Evolutionary conservation across 2,329 filamentous ascomycete genomes (phyloP).

Genomic region (Aspergillus aculeatinus): DNA sequence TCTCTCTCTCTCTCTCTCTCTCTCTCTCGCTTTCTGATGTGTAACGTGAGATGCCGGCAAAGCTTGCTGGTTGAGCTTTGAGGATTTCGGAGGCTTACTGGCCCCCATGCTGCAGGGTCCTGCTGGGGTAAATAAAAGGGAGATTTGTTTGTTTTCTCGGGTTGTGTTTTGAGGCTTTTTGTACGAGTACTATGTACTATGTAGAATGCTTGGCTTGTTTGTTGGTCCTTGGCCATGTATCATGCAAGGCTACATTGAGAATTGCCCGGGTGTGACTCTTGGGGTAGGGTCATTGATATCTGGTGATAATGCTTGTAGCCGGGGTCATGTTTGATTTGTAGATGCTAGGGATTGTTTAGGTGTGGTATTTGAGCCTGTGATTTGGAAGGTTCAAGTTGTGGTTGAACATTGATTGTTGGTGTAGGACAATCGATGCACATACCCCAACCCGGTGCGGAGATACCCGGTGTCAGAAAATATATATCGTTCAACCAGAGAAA

Average conservation of each 20-base stretch:
- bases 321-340: neutral
- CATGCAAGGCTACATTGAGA: neutral
- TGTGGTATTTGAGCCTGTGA: neutral
- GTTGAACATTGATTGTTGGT: neutral
- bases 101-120: neutral
- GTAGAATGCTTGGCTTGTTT: neutral
- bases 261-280: neutral
- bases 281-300: neutral
- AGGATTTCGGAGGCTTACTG: neutral
- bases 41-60: neutral
- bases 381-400: neutral
- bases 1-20: neutral
- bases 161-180: neutral
- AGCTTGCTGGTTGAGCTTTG: neutral
- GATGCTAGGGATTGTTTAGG: neutral
- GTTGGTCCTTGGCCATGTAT: neutral
- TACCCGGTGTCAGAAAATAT: neutral
- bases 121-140: neutral
- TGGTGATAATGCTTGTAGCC: neutral
- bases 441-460: neutral
- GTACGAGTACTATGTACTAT: neutral
- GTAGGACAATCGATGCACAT: neutral
- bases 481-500: neutral
- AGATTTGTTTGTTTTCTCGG: neutral
- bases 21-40: neutral